These are phyloP conservation scores for Diaporthe helianthi DNA, from an alignment of 2,329 filamentous ascomycete genomes.

Conservation along the genomic window DNA sequence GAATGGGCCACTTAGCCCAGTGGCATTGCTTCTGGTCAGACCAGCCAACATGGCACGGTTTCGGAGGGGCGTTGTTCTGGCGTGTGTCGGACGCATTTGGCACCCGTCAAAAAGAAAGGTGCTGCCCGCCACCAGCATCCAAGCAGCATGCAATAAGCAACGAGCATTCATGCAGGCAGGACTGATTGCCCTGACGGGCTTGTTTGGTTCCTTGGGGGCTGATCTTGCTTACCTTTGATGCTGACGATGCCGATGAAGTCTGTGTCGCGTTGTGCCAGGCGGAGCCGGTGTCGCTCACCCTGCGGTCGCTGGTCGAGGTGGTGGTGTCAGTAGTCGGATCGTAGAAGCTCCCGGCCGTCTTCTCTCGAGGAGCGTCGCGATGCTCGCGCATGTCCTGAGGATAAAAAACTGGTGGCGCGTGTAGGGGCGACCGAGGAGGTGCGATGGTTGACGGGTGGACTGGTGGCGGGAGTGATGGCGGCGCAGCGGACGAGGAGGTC, in stretches of 20 bases:
- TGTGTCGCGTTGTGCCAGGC: constrained; percentile 56
- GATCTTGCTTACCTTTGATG: constrained; percentile 12
- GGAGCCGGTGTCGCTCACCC: constrained; percentile 52
- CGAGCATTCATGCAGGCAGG: neutral
- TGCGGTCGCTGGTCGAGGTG: constrained; percentile 54
- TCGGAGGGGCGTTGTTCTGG: constrained; percentile 33
- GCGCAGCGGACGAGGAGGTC: constrained; percentile 27
- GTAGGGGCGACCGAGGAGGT: constrained; percentile 51
- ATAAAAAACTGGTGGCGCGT: constrained; percentile 53
- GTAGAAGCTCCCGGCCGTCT: constrained; percentile 56
- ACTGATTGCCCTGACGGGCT: neutral
- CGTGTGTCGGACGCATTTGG: constrained; percentile 10
- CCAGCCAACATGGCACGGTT: constrained; percentile 18
- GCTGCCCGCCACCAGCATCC: constrained; percentile 7
- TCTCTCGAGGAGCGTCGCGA: constrained; percentile 47
- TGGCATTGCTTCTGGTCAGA: constrained; percentile 35
- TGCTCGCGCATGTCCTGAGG: constrained; percentile 41
- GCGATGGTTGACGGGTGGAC: constrained; percentile 35
- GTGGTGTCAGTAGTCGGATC: constrained; percentile 60
- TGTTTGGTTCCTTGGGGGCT: neutral
- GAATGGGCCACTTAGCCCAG: constrained; percentile 30
- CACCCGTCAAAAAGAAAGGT: constrained; percentile 23
- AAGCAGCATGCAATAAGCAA: neutral
- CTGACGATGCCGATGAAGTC: constrained; percentile 55
- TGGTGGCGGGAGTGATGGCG: constrained; percentile 31